Base-by-base conservation (phyloP, 345 rosid species). In the Arabidopsis suecica region DNA sequence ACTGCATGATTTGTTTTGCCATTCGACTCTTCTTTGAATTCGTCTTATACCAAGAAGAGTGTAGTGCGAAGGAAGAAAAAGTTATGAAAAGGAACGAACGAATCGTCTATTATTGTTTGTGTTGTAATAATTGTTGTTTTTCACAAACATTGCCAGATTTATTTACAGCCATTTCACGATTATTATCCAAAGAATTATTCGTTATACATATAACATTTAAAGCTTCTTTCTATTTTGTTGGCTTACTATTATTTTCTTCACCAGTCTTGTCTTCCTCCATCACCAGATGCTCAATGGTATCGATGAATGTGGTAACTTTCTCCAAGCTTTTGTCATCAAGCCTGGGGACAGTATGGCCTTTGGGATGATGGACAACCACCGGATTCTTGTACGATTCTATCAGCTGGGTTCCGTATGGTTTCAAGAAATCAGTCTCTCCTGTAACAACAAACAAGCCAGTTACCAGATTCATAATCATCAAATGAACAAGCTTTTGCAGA, bases 341-440 rank as follows among this genome's bases (percentile, higher is more conserved):
- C 60, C 96, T 87, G 0, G 98, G 98, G 18, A 91, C 80, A 0
- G 98, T 94, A 73, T 94, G 98, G 45, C 98, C 98, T 71, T 90
- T 88, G n/a, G 96, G 98, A 75, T 94, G 98, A 67, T 86, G 68
- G 67, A 90, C 81, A 5, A 90, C 75, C 12, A 88, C 81, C 5
- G 95, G 92, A 28, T 90, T 85, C 50, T 71, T 81, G 58, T 48
- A 94, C 0, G 63, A 67, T 44, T 87, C 65, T 40, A 91, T n/a
- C 10, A 91, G 87, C 75, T 88, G 81, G 25, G 42, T 25, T 44
- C 98, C 98, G 12, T 87, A 76, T 37, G 84, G 87, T 82, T 82
- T 94, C 82, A 94, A 69, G 75, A 84, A 94, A 81, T 94, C 98
- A 0, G 66, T 79, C 86, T 94, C 97, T 48, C 98, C 97, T 94